phyloP scores from a whole-genome alignment of 495 filamentous ascomycete species.

The Aspergillus campestris region DNA sequence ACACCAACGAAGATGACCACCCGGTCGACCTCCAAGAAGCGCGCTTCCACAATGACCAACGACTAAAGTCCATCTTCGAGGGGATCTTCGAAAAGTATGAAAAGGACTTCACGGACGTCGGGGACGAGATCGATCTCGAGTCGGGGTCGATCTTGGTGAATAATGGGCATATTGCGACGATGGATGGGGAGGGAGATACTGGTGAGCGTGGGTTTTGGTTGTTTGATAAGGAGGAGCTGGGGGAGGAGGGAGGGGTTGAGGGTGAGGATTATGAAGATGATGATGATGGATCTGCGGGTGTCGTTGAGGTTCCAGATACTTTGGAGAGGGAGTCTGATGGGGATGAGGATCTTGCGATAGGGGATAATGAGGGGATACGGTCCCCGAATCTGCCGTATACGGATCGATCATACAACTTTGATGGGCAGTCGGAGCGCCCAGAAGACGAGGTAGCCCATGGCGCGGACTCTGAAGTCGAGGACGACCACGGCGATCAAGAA shows the following conservation, averaged over 20 bases:
- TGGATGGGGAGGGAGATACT: constrained; percentile 45
- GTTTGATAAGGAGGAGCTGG: constrained; percentile 2
- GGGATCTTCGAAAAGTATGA: constrained; percentile 82
- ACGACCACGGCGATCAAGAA: constrained; percentile 14
- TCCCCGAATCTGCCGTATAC: not conserved
- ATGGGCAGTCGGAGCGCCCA: not conserved
- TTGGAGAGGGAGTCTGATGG: no score
- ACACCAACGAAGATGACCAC: constrained; percentile 27
- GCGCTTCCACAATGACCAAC: constrained; percentile 51
- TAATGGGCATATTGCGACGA: constrained; percentile 68
- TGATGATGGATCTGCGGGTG: no score
- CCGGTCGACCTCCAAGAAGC: constrained; percentile 46
- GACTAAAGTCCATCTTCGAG: constrained; percentile 74
- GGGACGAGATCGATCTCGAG: constrained; percentile 71
- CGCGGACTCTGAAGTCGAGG: constrained; percentile 4
- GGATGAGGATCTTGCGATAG: not conserved
- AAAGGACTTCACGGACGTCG: constrained; percentile 69
- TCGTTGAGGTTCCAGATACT: no score
- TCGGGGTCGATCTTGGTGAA: constrained; percentile 76
- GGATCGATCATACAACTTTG: not conserved
- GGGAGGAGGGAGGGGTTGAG: not conserved
- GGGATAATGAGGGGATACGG: not conserved
- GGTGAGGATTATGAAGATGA: not conserved
- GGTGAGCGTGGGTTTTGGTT: constrained; percentile 19
- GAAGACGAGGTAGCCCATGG: constrained; percentile 8